Evolutionary conservation across 2,329 filamentous ascomycete genomes (phyloP).

Genomic region (Aspergillus hiratsukae): DNA sequence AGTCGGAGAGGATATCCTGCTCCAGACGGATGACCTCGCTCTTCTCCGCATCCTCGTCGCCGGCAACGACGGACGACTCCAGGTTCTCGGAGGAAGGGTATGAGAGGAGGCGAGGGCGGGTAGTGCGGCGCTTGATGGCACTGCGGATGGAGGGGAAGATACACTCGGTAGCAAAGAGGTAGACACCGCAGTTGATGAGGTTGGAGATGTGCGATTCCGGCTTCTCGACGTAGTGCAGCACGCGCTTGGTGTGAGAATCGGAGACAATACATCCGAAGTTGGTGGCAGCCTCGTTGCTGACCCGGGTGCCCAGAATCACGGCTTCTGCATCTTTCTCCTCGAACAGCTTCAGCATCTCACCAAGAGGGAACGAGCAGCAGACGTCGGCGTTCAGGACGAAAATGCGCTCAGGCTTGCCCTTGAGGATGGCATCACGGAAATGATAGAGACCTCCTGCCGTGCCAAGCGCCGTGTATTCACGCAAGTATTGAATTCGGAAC

Average conservation of each 20-base stretch:
- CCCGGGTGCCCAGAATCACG: conserved; percentile 88
- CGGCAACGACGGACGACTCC: conserved; percentile 61
- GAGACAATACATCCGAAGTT: conserved; percentile 99
- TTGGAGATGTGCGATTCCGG: conserved; percentile 96
- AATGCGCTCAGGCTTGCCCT: conserved; percentile 88
- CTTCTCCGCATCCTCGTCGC: conserved; percentile 69
- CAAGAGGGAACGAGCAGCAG: conserved; percentile 95
- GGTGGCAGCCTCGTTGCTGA: conserved; percentile 82
- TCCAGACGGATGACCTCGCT: conserved; percentile 90
- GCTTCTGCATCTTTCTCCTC: conserved; percentile 95
- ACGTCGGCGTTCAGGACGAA: conserved; percentile 98
- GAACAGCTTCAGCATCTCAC: conserved; percentile 92
- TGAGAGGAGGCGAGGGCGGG: conserved; percentile 84
- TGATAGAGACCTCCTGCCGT: conserved; percentile 97
- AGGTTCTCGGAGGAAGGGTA: conserved; percentile 96
- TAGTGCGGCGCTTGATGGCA: conserved; percentile 91
- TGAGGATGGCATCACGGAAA: conserved; percentile 97
- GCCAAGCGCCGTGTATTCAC: conserved; percentile 94
- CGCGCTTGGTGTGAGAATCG: conserved; percentile 86
- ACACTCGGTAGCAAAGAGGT: conserved; percentile 90
- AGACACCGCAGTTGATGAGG: conserved; percentile 98
- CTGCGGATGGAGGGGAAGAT: conserved; percentile 94
- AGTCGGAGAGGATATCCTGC: conserved; percentile 92
- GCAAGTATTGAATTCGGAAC: conserved; percentile 88
- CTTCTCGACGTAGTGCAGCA: conserved; percentile 99